Evolutionary conservation across 768 basidiomycete genomes (phyloP).

Genomic region (Podaxis sp.): DNA sequence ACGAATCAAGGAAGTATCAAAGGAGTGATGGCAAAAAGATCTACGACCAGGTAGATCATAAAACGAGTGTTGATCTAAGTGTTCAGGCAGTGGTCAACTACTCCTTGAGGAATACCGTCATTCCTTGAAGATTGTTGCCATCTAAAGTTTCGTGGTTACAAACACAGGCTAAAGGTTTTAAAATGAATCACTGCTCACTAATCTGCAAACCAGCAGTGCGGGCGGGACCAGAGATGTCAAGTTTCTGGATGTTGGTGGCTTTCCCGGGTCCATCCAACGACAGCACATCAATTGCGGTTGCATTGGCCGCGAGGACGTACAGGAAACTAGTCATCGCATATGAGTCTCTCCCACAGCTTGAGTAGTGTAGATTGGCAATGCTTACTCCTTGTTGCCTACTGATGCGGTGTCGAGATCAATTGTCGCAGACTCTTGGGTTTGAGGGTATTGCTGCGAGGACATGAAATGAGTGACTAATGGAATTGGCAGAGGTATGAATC

Average conservation of each 20-base stretch:
- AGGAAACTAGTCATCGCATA: constrained; percentile 24
- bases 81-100: neutral
- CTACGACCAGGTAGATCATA: neutral
- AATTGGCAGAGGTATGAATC: neutral
- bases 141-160: constrained; percentile 18
- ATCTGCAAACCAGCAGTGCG: constrained; percentile 29
- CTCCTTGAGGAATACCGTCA: constrained; percentile 31
- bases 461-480: neutral
- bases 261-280: constrained; percentile 28
- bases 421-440: constrained; percentile 33
- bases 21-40: neutral
- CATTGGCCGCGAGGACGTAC: constrained; percentile 28
- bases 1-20: neutral
- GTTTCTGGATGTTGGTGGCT: constrained; percentile 24
- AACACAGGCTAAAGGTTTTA: neutral
- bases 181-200: constrained; percentile 26
- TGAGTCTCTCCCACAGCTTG: neutral
- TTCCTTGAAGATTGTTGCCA: constrained; percentile 35
- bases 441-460: constrained; percentile 36
- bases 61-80: neutral
- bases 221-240: constrained; percentile 21
- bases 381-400: constrained; percentile 34
- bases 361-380: neutral
- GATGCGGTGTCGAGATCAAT: constrained; percentile 42
- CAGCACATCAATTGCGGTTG: constrained; percentile 27